Evolutionary conservation across 2,329 filamentous ascomycete species (phyloP), one percentile per base, ranked within the genome.

Genomic region (Aspergillus brunneoviolaceus): DNA sequence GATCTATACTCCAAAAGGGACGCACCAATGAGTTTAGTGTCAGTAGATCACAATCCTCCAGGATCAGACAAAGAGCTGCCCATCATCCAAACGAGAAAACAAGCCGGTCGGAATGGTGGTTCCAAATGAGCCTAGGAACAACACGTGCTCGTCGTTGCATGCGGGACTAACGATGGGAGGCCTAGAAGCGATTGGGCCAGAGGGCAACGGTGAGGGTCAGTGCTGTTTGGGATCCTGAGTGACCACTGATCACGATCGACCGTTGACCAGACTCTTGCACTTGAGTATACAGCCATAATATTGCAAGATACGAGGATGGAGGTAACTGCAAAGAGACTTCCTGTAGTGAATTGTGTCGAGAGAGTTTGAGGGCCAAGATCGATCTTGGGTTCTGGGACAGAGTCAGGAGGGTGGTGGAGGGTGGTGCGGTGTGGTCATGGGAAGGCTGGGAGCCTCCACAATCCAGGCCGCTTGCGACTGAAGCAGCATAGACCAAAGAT

Each of bases 121-220:
- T 35, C 14, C 1, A 16, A 45, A 27, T 25, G 27, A 47, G 45
- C 27, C 53, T 49, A 55, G 53, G 48, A 35, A 55, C 45, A 55
- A 33, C 68, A 70, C 67, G 68, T 70, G 68, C 61, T 63, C 50
- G n/a, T 48, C 23, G 35, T 31, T 19, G 19, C 51, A 64, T 69
- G 68, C 66, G 65, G 63, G 57, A 60, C 62, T 61, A 64, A 59
- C 19, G 47, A 23, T 53, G 27, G 19, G 27, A 47, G 27, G 42
- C 39, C 11, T 16, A 6, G 6, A 19, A 45, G 16, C 14, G 39
- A 9, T 16, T 45, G 16, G 39, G 6, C 16, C 16, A 19, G 7
- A 45, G 16, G 39, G n/a, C 16, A 45, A 45, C 39, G 39, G 39
- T 16, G 39, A 45, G 53, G 53, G 53, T 25, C 53, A 49, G 14